Conservation (phyloP, 2,329 filamentous ascomycete species). For the Xylariaceae sp. region DNA sequence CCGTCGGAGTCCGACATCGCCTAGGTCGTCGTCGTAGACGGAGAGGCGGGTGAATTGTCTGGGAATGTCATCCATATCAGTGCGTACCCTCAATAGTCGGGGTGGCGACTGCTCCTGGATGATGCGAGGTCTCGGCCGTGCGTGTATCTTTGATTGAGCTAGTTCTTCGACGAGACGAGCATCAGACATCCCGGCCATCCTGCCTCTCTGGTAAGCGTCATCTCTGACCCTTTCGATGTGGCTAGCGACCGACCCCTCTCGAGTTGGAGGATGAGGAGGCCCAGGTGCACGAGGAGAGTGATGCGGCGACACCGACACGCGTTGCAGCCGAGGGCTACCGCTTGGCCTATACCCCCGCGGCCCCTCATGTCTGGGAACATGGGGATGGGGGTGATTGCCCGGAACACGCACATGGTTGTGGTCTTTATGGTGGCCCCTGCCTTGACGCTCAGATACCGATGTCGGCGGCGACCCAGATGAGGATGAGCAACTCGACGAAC, state of each 20-base stretch:
- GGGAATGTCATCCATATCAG: conserved; percentile 17
- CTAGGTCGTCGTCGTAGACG: conserved; percentile 29
- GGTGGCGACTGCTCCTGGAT: conserved; percentile 8
- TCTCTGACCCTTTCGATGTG: conserved; percentile 30
- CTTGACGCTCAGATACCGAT: conserved; percentile 23
- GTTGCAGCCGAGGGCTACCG: not conserved
- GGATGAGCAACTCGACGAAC: conserved; percentile 22
- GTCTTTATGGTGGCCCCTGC: conserved; percentile 4
- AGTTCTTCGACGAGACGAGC: conserved; percentile 13
- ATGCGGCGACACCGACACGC: not conserved
- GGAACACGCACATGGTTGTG: not conserved
- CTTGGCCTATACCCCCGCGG: not conserved
- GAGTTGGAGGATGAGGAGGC: conserved; percentile 1
- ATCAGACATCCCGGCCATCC: conserved; percentile 8
- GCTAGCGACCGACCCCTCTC: not conserved
- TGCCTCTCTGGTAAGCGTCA: conserved; percentile 32
- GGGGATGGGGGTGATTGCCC: not conserved
- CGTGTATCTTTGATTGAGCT: not conserved
- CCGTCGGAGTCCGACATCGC: conserved; percentile 19
- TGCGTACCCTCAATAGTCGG: no score
- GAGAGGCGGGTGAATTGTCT: conserved; percentile 20
- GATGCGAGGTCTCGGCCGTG: conserved; percentile 23
- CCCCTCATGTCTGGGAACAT: not conserved
- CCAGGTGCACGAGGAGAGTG: not conserved
- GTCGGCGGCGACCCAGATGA: conserved; percentile 28